Base-by-base conservation (phyloP, 2,329 filamentous ascomycete species). In the Rhinocladiella similis region DNA sequence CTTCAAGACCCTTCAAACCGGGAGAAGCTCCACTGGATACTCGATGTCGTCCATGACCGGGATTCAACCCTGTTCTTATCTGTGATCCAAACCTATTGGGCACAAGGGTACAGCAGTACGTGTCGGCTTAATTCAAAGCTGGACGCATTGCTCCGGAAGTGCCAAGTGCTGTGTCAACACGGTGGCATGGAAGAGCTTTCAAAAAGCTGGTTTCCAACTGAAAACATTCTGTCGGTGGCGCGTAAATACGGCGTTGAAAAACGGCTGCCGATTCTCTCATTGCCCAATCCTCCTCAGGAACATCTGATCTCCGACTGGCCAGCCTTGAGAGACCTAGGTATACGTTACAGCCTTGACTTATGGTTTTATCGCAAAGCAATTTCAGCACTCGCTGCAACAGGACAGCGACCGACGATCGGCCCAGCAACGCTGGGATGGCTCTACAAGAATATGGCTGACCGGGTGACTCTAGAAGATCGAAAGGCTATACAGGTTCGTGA, bases 11-110 rank as follows among this genome's bases (percentile, higher is more conserved):
- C 33, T 16, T 20, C 10, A 19, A 54, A 47, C 27, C 42, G 20
- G 18, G n/a, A 47, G 3, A 38, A 51, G 47, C 42, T 59, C 18
- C 56, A 59, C 52, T 59, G 56, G 56, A 45, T 53, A 29, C 29
- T 57, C 27, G 29, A 48, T 35, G 35, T 38, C 9, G 50, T 57
- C 13, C 42, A 14, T 19, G 2, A 27, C 35, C 41, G 51, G 29
- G 46, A 57, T 33, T 45, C 50, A 29, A 36, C n/a, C 5, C 22
- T 16, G 18, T 57, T 57, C 45, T 27, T 57, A n/a, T 52, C 52
- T 39, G 13, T 54, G 45, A 29, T 54, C 36, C 52, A 54, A 46
- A 16, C 29, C 18, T 49, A 54, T 42, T 54, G 52, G 52, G 27
- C 45, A 16, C 27, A 54, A 36, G 52, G 49, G 52, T 54, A 54